Evolutionary conservation across 768 basidiomycete species (phyloP), one percentile per base, ranked within the genome.

Genomic region (Suillus fuscotomentosus): DNA sequence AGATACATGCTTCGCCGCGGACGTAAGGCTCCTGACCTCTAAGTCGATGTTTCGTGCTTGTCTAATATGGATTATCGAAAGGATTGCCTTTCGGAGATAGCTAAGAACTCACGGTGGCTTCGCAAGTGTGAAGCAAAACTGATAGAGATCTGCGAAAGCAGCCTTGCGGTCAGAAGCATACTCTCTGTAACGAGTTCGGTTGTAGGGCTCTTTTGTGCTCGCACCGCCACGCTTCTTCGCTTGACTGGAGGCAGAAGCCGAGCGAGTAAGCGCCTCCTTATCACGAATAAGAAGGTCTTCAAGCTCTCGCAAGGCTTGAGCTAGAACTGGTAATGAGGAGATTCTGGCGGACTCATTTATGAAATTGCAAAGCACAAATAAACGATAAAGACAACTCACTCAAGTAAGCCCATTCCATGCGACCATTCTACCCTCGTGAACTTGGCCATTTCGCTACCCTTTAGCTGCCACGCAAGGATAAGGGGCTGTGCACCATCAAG

Each of bases 21-120:
- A 14, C 39, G 15, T n/a, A 6, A 50, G 53, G 5, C n/a, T 24
- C 69, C 79, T 69, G 66, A 90, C 91, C 78, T 94, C 91, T 82
- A 94, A 90, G 60, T 93, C 91, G 66, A 93, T 86, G 72, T 91
- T 93, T 67, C 87, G 83, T 22, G 86, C 86, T 72, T 85, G 83
- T 72, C 91, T 92, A 51, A 38, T 39, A 38, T 62, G 45, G 17
- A 31, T 24, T 20, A 31, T 59, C 24, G 38, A 15, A 57, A 27
- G 24, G 27, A 8, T 27, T 31, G 27, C 57, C 57, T 27, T 42
- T 20, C 17, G 41, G 57, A 42, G 24, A 42, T 59, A 41, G 24
- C 17, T 42, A 13, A 61, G 9, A 9, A 83, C 89, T 72, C 76
- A 94, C 90, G 85, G 82, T 36, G 86, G 83, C 75, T 92, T 94